A percentile compares a stretch with the other conserved stretches of the same genome.
Evolutionary conservation across 768 basidiomycete genomes (phyloP).

Genomic region (Auricularia cornea): DNA sequence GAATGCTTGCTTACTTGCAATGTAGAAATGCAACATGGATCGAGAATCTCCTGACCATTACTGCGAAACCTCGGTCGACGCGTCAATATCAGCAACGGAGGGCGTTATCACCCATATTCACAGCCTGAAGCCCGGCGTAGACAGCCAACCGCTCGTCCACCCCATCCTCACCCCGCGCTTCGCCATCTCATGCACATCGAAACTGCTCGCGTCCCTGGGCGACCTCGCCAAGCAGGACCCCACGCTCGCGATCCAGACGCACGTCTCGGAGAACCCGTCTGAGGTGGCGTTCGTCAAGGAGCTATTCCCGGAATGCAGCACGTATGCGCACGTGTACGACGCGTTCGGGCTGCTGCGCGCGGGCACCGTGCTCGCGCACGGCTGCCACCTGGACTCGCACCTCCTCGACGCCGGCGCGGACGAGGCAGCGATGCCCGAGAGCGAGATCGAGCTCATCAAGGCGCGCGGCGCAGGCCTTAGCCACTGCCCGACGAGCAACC

Average conservation of each 20-base stretch:
- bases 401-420: background rate
- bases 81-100: constrained; percentile 54
- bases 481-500: constrained; percentile 93
- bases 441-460: constrained; percentile 67
- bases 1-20: background rate
- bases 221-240: constrained; percentile 51
- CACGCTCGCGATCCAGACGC: constrained; percentile 77
- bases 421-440: constrained; percentile 20
- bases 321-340: constrained; percentile 82
- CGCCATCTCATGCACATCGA: constrained; percentile 76
- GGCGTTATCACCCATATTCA: constrained; percentile 64
- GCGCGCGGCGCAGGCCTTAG: constrained; percentile 63
- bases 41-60: constrained; percentile 60
- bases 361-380: constrained; percentile 86
- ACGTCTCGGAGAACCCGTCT: constrained; percentile 74
- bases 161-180: constrained; percentile 95
- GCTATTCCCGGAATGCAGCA: constrained; percentile 54
- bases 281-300: constrained; percentile 61
- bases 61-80: constrained; percentile 49
- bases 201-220: constrained; percentile 58
- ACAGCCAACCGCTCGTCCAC: constrained; percentile 49
- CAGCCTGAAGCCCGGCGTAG: constrained; percentile 31
- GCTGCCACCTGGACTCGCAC: constrained; percentile 53
- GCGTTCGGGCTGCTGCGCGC: constrained; percentile 59
- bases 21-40: constrained; percentile 87